A percentile compares a stretch with the other conserved stretches of the same genome.
Conservation (phyloP, 768 basidiomycete species). For the Hericium erinaceus region DNA sequence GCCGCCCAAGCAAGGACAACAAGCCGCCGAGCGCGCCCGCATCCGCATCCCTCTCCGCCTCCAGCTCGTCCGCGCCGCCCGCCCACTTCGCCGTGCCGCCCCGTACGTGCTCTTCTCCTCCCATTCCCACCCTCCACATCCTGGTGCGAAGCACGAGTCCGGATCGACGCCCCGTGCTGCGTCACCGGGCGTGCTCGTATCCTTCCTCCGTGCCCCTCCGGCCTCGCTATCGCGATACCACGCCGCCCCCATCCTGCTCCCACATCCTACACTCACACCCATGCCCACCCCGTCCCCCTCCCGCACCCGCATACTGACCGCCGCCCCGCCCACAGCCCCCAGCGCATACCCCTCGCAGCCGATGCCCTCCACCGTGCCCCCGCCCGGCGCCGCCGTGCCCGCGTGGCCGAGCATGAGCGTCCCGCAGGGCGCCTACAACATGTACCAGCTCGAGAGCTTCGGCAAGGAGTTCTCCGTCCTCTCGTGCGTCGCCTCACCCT, state of each 20-base stretch:
- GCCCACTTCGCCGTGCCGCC: constrained; percentile 1
- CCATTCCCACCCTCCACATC: not conserved
- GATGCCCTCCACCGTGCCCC: not conserved
- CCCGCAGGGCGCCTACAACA: constrained; percentile 34
- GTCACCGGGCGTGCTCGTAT: not conserved
- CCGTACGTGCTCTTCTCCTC: too few relatives aligned
- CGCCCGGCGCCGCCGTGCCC: constrained; percentile 27
- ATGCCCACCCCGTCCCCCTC: not conserved
- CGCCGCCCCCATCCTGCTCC: not conserved
- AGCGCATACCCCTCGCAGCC: constrained; percentile 11
- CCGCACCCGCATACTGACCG: not conserved
- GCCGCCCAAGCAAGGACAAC: constrained; percentile 32
- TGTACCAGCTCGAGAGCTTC: constrained; percentile 64
- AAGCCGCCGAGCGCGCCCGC: constrained; percentile 31
- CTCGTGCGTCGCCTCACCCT: constrained; percentile 38
- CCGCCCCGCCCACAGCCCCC: not conserved
- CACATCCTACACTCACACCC: not conserved
- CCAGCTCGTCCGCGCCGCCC: not conserved
- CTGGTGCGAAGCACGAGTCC: not conserved
- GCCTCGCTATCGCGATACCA: not conserved
- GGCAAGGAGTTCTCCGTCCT: constrained; percentile 80
- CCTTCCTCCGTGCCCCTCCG: not conserved
- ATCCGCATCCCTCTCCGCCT: constrained; percentile 8
- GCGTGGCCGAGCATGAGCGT: constrained; percentile 45
- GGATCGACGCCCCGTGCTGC: too few relatives aligned